These are phyloP conservation scores for Eutreptiella sp. DNA, from an alignment of 208 protist genomes.

Conservation along the genomic window DNA sequence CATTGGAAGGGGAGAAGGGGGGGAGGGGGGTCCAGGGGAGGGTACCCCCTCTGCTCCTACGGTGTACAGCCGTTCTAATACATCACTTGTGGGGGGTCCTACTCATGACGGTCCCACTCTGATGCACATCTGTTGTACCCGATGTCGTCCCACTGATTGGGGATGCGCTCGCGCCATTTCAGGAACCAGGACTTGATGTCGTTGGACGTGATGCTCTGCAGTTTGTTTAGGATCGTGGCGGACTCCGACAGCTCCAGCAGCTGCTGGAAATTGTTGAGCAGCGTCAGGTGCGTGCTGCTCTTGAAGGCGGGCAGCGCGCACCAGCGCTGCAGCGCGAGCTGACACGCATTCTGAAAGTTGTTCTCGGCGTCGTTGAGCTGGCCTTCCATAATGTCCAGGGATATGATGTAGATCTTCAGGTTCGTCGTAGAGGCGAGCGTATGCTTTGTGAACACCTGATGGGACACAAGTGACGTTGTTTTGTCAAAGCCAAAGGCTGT, in stretches of 20 bases:
- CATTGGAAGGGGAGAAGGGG: no score
- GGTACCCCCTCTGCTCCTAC: no score
- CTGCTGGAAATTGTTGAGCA: conserved; percentile 24
- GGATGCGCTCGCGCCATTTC: conserved; percentile 24
- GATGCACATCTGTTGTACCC: no score
- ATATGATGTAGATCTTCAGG: conserved; percentile 13
- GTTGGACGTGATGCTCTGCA: background rate
- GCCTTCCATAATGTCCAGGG: background rate
- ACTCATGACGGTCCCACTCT: no score
- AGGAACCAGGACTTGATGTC: background rate
- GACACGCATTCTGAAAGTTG: background rate
- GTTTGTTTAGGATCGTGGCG: background rate
- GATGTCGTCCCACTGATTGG: conserved; percentile 21
- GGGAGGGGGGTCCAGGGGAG: no score
- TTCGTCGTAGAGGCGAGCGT: background rate
- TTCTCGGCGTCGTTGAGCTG: background rate
- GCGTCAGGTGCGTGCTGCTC: background rate
- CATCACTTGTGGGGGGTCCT: no score
- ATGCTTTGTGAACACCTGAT: conserved; percentile 4
- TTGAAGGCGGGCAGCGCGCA: conserved; percentile 10
- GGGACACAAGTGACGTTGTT: no score
- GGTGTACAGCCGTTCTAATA: no score
- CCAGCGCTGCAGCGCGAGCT: conserved; percentile 9
- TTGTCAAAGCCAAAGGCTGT: no score
- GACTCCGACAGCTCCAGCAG: conserved; percentile 18